These are phyloP conservation scores for Amniculicola lignicola DNA, from an alignment of 495 filamentous ascomycete genomes.

Conservation along the genomic window DNA sequence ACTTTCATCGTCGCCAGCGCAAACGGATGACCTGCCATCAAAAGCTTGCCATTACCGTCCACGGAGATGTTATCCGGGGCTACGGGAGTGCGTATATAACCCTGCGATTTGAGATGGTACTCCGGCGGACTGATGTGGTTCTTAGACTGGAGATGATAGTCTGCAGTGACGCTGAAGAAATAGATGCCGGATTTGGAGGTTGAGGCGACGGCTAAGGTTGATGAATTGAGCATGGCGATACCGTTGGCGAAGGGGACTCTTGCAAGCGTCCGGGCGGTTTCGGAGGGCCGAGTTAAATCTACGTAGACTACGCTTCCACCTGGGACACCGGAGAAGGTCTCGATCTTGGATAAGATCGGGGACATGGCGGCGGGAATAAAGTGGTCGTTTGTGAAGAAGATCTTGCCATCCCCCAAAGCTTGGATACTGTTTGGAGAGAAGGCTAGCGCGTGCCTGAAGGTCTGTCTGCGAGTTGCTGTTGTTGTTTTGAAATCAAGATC, in stretches of 20 bases:
- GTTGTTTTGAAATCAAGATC: constrained; percentile 1
- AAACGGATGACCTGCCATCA: constrained; percentile 47
- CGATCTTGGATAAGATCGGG: constrained; percentile 31
- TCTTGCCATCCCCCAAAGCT: constrained; percentile 15
- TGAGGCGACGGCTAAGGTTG: constrained; percentile 44
- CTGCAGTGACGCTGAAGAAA: constrained; percentile 38
- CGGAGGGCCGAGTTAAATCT: constrained; percentile 36
- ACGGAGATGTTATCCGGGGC: constrained; percentile 46
- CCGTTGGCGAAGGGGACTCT: constrained; percentile 44
- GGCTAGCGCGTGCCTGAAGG: constrained; percentile 25
- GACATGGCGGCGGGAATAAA: constrained; percentile 23
- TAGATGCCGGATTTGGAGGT: constrained; percentile 36
- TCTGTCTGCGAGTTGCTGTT: constrained; percentile 19
- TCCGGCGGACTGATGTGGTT: constrained; percentile 29
- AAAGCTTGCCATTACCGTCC: constrained; percentile 42
- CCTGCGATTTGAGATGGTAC: constrained; percentile 25
- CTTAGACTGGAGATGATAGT: constrained; percentile 26
- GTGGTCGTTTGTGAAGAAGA: constrained; percentile 40
- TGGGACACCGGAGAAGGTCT: constrained; percentile 43
- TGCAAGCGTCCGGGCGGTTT: constrained; percentile 16
- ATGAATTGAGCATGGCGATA: constrained; percentile 39
- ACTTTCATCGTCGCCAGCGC: constrained; percentile 37
- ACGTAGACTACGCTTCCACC: constrained; percentile 43
- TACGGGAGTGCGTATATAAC: constrained; percentile 37
- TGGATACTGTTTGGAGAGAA: constrained; percentile 36